Evolutionary conservation across 805 yeast species (phyloP), one percentile per base, ranked within the genome.

Genomic region (Candida palmyrensis): DNA sequence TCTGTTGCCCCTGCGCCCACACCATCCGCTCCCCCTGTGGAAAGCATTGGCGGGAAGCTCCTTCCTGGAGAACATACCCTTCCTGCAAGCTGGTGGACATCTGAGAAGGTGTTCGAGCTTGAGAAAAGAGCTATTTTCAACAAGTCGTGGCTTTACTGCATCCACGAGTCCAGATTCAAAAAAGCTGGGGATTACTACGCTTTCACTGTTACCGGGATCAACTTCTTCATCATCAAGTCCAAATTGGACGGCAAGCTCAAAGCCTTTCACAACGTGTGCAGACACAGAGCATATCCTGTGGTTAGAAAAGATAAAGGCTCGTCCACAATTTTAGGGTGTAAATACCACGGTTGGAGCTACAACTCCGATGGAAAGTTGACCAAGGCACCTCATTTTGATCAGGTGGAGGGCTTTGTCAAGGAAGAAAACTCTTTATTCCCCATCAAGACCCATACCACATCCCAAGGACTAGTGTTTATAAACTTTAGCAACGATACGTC

Each of bases 61-160:
- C 35, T 48, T 25, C 45, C 48, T 11, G 48, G 51, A 18, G 48
- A 48, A 39, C 76, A 75, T 53, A 76, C 82, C 0, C 62, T 76
- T 29, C 82, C 82, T 18, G 77, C 82, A 8, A 71, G 79, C 13
- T 76, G 82, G 82, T 76, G 80, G 80, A 71, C 73, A 13, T 72
- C 79, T 8, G 74, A 71, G 35, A 71, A 71, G 39, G 70, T 76
- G 29, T 71, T 71, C 45, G 80, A 76, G 27, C 58, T 75, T 36
- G 82, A 76, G 48, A 76, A 72, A 44, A 61, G 79, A 45, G 68
- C 81, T 11, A 63, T 76, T 39, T 76, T 76, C 53, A 62, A 68
- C 46, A 68, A 72, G 48, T 58, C 77, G 18, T 76, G 82, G 82
- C 47, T 76, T 32, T 75, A 55, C 51, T 67, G 73, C 35, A 65